phyloP scores from a whole-genome alignment of 148 eudicot species.

The Fallopia convolvulus region DNA sequence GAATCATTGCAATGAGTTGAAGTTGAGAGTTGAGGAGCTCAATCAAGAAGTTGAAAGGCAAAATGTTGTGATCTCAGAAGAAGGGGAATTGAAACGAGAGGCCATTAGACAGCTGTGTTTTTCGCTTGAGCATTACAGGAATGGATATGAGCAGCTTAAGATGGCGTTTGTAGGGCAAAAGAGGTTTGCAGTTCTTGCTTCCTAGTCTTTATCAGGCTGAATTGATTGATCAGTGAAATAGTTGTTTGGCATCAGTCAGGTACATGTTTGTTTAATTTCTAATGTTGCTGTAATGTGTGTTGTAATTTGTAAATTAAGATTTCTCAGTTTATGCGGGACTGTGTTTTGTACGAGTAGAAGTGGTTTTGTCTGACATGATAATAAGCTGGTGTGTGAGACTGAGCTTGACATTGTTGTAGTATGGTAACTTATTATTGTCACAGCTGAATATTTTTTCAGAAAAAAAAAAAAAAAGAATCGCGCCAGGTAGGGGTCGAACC shows the following conservation, averaged over 20 bases:
- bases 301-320: background rate
- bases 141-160: constrained; percentile 49
- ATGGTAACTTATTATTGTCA: background rate
- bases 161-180: constrained; percentile 48
- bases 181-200: constrained; percentile 28
- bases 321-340: background rate
- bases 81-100: constrained; percentile 78
- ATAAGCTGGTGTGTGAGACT: background rate
- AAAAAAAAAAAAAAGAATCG: background rate
- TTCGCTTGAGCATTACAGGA: constrained; percentile 76
- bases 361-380: background rate
- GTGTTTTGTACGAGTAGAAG: background rate
- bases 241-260: background rate
- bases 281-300: background rate
- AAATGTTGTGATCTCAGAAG: constrained; percentile 34
- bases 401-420: background rate
- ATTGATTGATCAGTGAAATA: background rate
- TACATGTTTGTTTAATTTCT: background rate
- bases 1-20: constrained; percentile 29
- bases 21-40: constrained; percentile 35
- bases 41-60: constrained; percentile 45
- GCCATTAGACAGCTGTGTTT: constrained; percentile 80
- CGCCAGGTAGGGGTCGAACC: constrained; percentile 16
- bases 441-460: no score
- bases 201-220: constrained; percentile 13